Base-by-base conservation (phyloP, 495 filamentous ascomycete species). In the Penicillium cataractarum region DNA sequence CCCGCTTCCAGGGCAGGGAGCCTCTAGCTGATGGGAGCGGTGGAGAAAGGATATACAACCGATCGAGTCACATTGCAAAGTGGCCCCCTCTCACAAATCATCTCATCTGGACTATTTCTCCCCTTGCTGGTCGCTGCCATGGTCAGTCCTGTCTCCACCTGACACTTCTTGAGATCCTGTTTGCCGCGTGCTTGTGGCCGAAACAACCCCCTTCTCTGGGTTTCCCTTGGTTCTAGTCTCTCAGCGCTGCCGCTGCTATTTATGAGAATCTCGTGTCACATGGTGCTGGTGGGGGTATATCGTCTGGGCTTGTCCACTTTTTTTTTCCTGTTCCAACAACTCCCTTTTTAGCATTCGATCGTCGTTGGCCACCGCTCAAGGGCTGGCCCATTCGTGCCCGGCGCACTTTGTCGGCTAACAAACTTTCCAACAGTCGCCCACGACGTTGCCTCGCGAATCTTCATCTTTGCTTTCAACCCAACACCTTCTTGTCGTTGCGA, bases 1-100 rank as follows among this genome's bases (percentile, higher is more conserved):
- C 53, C 53, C 53, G 53, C 31, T 56, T 56, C 37, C 35, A 56
- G 35, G 22, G 44, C 13, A 59, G 29, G 33, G 46, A 21, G 33
- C 40, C 39, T 29, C 33, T 29, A 19, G 29, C 57, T 65, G 55
- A 64, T 61, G 62, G 62, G 56, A 60, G 55, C 58, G 63, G 66
- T 69, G 61, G 69, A 57, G 63, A 60, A 53, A 31, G 40, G 51
- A 55, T 61, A 49, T 29, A 42, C 58, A 49, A 19, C 65, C 57
- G 60, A 67, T 64, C 61, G 57, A 66, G 40, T 64, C 55, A 57
- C 54, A 65, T 19, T 60, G 58, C 60, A 56, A 49, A 50, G 55
- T 35, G 33, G 17, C 22, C 26, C 52, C 40, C n/a, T 50, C 55
- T 46, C 61, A 57, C 62, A 62, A 68, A 68, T 63, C 54, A 65